Conservation (phyloP, 179 eudicot species). For the Silene noctiflora region DNA sequence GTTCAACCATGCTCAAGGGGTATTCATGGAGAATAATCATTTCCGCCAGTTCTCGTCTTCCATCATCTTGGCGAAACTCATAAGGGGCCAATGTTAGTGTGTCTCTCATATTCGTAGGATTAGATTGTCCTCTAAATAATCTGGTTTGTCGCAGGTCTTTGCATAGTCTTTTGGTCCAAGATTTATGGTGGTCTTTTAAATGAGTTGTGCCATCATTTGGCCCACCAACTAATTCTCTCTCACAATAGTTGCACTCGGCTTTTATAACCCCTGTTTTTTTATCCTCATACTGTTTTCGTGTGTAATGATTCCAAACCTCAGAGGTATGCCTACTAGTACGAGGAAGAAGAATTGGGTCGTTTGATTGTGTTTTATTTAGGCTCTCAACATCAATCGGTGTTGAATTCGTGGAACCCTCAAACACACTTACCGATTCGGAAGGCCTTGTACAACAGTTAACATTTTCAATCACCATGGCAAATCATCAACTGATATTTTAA, state of each 20-base stretch:
- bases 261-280: background rate
- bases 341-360: background rate
- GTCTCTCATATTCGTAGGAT: background rate
- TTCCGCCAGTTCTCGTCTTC: constrained; percentile 2
- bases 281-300: background rate
- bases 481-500: too few species aligned
- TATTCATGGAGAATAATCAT: constrained; percentile 16
- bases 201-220: constrained; percentile 1
- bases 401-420: background rate
- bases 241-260: background rate
- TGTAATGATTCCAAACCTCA: background rate
- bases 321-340: constrained; percentile 8
- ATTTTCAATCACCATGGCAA: background rate
- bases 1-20: constrained; percentile 14
- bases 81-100: constrained; percentile 4
- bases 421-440: background rate
- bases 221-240: background rate
- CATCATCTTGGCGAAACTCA: constrained; percentile 14
- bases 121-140: background rate
- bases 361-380: background rate
- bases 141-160: constrained; percentile 6
- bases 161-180: background rate
- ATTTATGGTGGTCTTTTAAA: background rate
- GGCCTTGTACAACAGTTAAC: background rate
- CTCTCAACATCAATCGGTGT: background rate